Conservation (phyloP, 306 rosid species). For the Malus orientalis region DNA sequence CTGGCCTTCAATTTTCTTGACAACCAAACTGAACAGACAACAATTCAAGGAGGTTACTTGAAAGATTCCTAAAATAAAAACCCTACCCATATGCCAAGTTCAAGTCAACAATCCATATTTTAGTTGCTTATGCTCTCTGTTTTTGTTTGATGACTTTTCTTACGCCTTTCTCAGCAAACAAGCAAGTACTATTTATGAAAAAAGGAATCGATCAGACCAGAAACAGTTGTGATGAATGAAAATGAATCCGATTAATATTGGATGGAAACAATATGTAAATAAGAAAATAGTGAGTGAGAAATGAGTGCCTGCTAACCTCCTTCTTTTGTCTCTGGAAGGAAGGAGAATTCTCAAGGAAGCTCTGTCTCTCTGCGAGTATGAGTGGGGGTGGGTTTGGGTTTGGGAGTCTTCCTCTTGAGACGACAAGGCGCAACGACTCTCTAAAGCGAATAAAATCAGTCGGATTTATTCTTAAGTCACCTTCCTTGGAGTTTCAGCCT, state of each 20-base stretch:
- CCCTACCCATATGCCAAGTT: neutral
- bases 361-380: neutral
- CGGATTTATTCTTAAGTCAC: neutral
- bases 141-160: neutral
- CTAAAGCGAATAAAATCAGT: neutral
- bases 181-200: neutral
- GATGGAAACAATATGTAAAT: no score
- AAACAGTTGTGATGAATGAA: neutral
- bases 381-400: neutral
- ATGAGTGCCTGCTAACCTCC: neutral
- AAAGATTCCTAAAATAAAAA: neutral
- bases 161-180: constrained; percentile 7
- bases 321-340: neutral
- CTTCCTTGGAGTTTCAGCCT: constrained; percentile 15
- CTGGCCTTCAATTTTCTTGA: neutral
- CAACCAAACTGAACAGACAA: neutral
- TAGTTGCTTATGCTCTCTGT: neutral
- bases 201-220: constrained; percentile 5
- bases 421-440: constrained; percentile 15
- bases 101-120: neutral
- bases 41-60: neutral
- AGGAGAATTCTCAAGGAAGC: neutral
- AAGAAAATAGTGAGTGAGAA: neutral
- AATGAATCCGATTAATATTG: neutral
- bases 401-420: neutral